phyloP scores from a whole-genome alignment of 495 filamentous ascomycete species.

The Neurospora tetrasperma region DNA sequence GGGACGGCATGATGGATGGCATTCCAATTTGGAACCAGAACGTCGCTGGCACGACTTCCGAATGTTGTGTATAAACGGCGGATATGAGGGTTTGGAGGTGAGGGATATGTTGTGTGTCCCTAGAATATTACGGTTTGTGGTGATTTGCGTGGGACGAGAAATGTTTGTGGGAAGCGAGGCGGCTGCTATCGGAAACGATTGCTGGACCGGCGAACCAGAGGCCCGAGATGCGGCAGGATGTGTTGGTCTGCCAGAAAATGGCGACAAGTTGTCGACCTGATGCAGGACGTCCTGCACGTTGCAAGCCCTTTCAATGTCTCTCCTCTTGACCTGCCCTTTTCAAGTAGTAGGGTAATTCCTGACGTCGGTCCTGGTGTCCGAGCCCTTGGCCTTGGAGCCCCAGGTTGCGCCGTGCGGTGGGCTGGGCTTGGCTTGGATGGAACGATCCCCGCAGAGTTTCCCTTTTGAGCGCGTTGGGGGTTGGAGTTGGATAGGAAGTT shows the following conservation, averaged over 20 bases:
- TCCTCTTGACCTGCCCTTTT: neutral
- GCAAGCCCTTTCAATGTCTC: neutral
- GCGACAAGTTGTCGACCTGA: neutral
- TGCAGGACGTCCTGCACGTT: neutral
- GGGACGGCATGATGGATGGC: slow-evolving; percentile 49
- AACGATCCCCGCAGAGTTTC: neutral
- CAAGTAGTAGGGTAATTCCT: neutral
- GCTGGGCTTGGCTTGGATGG: neutral
- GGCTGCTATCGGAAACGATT: neutral
- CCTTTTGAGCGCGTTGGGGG: neutral
- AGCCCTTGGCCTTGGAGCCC: neutral
- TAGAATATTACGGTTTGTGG: neutral
- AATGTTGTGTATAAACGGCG: neutral
- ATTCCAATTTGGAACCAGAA: neutral
- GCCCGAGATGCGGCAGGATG: neutral
- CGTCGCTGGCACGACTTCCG: neutral
- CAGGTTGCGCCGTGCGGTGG: neutral
- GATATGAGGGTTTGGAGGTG: neutral
- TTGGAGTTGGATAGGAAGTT: neutral
- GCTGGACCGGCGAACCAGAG: neutral
- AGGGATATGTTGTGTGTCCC: neutral
- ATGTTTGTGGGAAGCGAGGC: neutral
- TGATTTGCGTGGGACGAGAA: neutral
- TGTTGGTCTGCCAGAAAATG: neutral
- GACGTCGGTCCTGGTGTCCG: neutral